Conservation (phyloP, 495 filamentous ascomycete genomes). For the Lasiosphaeria miniovina region DNA sequence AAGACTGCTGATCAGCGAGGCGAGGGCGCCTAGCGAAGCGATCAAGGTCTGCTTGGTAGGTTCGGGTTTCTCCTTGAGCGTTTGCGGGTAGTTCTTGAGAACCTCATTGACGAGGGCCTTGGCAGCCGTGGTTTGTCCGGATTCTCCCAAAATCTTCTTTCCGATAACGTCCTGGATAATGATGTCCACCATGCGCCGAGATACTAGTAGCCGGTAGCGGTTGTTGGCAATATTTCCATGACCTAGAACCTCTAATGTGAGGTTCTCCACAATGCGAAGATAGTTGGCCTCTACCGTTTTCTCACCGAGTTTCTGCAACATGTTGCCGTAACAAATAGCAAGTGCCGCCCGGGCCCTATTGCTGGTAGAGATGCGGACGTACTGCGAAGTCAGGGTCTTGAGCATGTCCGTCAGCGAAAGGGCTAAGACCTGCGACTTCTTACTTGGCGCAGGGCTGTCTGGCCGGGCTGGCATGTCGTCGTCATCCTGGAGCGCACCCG, state of each 20-base stretch:
- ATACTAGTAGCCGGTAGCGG: slow-evolving; percentile 82
- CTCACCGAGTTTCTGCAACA: slow-evolving; percentile 70
- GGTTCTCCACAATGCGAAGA: slow-evolving; percentile 71
- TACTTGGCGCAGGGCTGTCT: slow-evolving; percentile 65
- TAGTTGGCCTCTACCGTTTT: slow-evolving; percentile 77
- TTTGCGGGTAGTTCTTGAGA: slow-evolving; percentile 92
- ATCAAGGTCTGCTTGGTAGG: slow-evolving; percentile 83
- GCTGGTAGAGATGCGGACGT: slow-evolving; percentile 72
- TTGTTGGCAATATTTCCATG: slow-evolving; percentile 74
- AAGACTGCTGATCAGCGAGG: slow-evolving; percentile 72
- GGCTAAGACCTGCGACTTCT: slow-evolving; percentile 66
- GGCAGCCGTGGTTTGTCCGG: slow-evolving; percentile 77
- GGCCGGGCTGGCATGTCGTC: slow-evolving; percentile 75
- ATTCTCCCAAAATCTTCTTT: slow-evolving; percentile 77
- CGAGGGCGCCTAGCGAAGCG: slow-evolving; percentile 73
- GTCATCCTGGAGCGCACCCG: slow-evolving; percentile 53
- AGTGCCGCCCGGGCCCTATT: slow-evolving; percentile 81
- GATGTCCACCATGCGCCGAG: slow-evolving; percentile 78
- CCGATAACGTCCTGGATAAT: slow-evolving; percentile 84
- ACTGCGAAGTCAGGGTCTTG: slow-evolving; percentile 76
- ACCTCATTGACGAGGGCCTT: slow-evolving; percentile 81
- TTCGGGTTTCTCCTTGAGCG: slow-evolving; percentile 84
- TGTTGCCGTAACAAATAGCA: slow-evolving; percentile 79
- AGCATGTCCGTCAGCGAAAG: slow-evolving; percentile 78
- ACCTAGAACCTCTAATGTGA: slow-evolving; percentile 76